Evolutionary conservation across 2,329 filamentous ascomycete species (phyloP), one percentile per base, ranked within the genome.

Genomic region (Colletotrichum musae): DNA sequence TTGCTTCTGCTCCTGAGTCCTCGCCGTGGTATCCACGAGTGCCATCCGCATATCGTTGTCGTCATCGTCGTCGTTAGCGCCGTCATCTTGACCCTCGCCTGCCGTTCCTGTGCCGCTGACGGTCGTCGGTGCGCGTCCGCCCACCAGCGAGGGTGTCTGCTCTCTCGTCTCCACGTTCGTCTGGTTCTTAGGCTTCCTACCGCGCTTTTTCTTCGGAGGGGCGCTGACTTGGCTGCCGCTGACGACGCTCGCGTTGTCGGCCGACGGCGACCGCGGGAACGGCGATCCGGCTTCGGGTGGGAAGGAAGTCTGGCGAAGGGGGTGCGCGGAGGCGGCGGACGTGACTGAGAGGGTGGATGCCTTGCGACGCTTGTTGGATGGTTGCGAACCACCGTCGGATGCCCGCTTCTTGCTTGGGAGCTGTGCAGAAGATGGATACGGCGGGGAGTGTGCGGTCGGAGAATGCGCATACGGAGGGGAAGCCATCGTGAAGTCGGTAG

Each of bases 241-340:
- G 16, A 91, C 86, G 52, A 89, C 82, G 45, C 87, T 90, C 64
- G 84, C 82, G 9, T 81, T 85, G 67, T 93, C 91, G 58, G 90
- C 83, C 2, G 89, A 92, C 0, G 92, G 92, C 0, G 91, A 93
- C 16, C 91, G 88, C 18, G 85, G 85, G 48, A 86, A 86, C 0
- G 88, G 85, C 2, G 88, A 89, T 24, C 84, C 80, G 41, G 80
- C 80, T 62, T 88, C 91, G 28, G 93, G 92, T 0, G 93, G 92
- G 76, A 94, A 96, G 0, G 93, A 94, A 5, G 94, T 95, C 76
- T 94, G 92, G 47, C 93, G 92, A 2, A 96, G 88, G 1, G 92
- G 92, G 72, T 94, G 92, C 0, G 87, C 84, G 1, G 88, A 87
- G 16, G 76, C 73, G 15, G 77, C 75, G 7, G 88, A 88, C 9